These are phyloP conservation scores for Parathielavia appendiculata DNA, from an alignment of 495 filamentous ascomycete species.

Conservation along the genomic window DNA sequence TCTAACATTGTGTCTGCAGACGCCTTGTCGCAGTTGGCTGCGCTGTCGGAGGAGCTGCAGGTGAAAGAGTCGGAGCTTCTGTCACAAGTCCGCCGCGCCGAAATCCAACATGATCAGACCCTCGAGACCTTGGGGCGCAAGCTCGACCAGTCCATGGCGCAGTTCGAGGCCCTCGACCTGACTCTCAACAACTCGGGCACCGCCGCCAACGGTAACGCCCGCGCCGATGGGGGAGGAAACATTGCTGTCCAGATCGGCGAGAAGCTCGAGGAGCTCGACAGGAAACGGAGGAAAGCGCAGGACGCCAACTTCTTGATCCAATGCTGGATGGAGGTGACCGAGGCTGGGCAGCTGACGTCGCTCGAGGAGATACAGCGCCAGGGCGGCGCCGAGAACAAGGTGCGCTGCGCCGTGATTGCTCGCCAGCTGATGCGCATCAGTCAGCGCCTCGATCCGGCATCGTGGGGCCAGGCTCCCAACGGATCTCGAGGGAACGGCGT, in stretches of 20 bases:
- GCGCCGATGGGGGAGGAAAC: conserved; percentile 64
- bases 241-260: conserved; percentile 94
- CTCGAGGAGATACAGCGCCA: conserved; percentile 75
- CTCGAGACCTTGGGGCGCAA: conserved; percentile 78
- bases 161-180: conserved; percentile 82
- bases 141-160: conserved; percentile 82
- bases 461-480: conserved; percentile 59
- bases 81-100: conserved; percentile 82
- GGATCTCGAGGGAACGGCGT: conserved; percentile 51
- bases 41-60: conserved; percentile 80
- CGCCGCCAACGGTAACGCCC: conserved; percentile 38
- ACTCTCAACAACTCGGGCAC: conserved; percentile 56
- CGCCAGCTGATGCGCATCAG: conserved; percentile 84
- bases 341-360: conserved; percentile 70
- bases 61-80: conserved; percentile 82
- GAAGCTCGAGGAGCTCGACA: conserved; percentile 86
- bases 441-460: conserved; percentile 69
- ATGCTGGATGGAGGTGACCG: conserved; percentile 91
- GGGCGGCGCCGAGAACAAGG: conserved; percentile 77
- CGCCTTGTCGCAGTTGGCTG: conserved; percentile 67
- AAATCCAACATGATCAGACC: conserved; percentile 85
- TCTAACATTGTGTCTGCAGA: conserved; percentile 30
- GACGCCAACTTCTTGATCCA: conserved; percentile 93
- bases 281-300: conserved; percentile 79
- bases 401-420: conserved; percentile 84